A percentile compares a stretch with the other conserved stretches of the same genome.
Evolutionary conservation across 116 monocot genomes (phyloP).

Genomic region (Posidonia oceanica): DNA sequence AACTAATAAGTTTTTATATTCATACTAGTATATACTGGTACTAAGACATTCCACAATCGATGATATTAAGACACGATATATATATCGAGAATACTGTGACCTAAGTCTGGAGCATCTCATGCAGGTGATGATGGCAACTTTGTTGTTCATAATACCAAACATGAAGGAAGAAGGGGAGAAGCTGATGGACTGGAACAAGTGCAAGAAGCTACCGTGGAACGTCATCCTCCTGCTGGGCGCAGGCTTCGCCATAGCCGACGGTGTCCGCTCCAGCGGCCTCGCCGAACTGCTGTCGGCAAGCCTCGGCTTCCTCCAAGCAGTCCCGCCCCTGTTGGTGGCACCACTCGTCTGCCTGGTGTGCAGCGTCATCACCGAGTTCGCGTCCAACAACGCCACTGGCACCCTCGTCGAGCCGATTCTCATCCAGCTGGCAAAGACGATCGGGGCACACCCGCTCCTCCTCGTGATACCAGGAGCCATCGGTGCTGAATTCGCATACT

Average conservation of each 20-base stretch:
- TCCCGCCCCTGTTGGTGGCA: conserved; percentile 41
- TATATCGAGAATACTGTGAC: neutral
- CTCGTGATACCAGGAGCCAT: conserved; percentile 75
- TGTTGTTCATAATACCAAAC: conserved; percentile 74
- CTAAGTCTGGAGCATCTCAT: neutral
- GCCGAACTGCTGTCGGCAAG: conserved; percentile 42
- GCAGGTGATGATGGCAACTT: conserved; percentile 91
- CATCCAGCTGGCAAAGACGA: conserved; percentile 52
- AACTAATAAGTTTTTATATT: too few species aligned
- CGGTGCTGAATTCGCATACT: conserved; percentile 69
- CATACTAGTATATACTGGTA: too few species aligned
- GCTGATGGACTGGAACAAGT: conserved; percentile 96
- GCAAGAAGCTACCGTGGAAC: conserved; percentile 92
- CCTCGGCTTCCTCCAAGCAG: conserved; percentile 51
- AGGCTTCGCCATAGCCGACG: conserved; percentile 84
- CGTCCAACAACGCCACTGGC: conserved; percentile 73
- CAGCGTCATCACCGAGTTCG: conserved; percentile 71
- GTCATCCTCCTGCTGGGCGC: conserved; percentile 83
- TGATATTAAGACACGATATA: too few species aligned
- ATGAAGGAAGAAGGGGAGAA: conserved; percentile 66
- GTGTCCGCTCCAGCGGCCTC: conserved; percentile 64
- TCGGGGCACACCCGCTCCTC: conserved; percentile 54
- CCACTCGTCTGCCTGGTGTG: conserved; percentile 61
- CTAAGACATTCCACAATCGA: too few species aligned
- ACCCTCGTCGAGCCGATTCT: conserved; percentile 73